These are phyloP conservation scores for Boletellus sp. DNA, from an alignment of 1,284 basidiomycete genomes.

Conservation along the genomic window DNA sequence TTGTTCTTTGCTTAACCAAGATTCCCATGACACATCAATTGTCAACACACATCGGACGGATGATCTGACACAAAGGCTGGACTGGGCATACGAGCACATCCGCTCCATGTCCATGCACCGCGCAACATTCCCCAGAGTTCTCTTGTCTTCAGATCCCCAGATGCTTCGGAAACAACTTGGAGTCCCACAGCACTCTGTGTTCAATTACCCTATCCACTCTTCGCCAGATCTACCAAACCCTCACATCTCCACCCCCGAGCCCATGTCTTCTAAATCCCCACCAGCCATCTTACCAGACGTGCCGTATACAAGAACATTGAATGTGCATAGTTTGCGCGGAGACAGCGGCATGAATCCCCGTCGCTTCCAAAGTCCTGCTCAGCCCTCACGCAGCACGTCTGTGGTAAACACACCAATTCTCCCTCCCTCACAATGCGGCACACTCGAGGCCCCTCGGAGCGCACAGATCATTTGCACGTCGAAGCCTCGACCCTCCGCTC, in stretches of 20 bases:
- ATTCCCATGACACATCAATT: background rate
- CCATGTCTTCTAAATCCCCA: background rate
- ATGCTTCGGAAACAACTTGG: constrained; percentile 30
- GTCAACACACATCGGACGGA: constrained; percentile 6
- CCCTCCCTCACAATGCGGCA: background rate
- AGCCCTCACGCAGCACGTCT: background rate
- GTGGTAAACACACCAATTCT: background rate
- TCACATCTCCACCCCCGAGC: constrained; percentile 5
- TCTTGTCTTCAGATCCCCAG: constrained; percentile 26
- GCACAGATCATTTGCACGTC: background rate
- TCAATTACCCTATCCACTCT: constrained; percentile 20
- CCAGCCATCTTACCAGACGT: background rate
- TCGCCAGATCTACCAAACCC: constrained; percentile 27
- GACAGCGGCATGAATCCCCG: constrained; percentile 2
- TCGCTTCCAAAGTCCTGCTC: background rate
- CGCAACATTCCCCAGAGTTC: constrained; percentile 4
- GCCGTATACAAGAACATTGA: background rate
- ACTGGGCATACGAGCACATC: constrained; percentile 24
- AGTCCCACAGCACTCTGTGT: constrained; percentile 30
- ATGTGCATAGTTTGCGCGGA: constrained; percentile 1
- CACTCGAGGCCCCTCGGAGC: background rate
- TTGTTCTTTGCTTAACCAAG: background rate
- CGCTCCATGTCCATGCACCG: constrained; percentile 18
- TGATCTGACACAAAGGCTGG: constrained; percentile 23
- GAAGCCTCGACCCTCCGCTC: background rate